A percentile compares a stretch with the other conserved stretches of the same genome.
Evolutionary conservation across 441 rosid species (phyloP).

Genomic region (Pelargonium hybrid): DNA sequence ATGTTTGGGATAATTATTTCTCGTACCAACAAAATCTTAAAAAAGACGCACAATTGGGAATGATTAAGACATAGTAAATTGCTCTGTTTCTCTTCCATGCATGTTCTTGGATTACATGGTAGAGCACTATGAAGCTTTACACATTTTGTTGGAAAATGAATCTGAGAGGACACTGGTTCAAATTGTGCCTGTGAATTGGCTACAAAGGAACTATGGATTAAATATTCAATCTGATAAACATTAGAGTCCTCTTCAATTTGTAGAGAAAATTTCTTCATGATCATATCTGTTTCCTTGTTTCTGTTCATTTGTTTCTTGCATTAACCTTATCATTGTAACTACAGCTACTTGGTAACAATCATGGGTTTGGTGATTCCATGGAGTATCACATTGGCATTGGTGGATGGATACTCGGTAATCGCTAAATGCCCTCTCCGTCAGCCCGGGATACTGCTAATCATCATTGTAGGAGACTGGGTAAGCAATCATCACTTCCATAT

Average conservation of each 20-base stretch:
- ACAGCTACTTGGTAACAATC: constrained; percentile 64
- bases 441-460: constrained; percentile 35
- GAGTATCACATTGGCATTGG: constrained; percentile 50
- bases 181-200: too few relatives aligned
- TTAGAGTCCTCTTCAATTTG: neutral
- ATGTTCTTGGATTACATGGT: neutral
- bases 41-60: neutral
- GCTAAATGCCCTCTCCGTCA: constrained; percentile 39
- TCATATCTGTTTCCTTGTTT: too few relatives aligned
- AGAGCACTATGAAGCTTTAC: neutral
- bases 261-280: neutral
- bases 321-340: neutral
- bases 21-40: neutral
- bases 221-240: too few relatives aligned
- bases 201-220: too few relatives aligned
- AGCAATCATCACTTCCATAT: neutral
- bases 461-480: constrained; percentile 64
- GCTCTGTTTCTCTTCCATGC: too few relatives aligned
- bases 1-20: neutral
- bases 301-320: too few relatives aligned
- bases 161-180: too few relatives aligned
- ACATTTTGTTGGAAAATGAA: too few relatives aligned
- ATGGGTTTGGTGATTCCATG: constrained; percentile 79
- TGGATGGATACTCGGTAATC: constrained; percentile 56
- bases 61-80: neutral